A percentile compares a stretch with the other conserved stretches of the same genome.
Conservation (phyloP, 768 basidiomycete genomes). For the Calocera viscosa region DNA sequence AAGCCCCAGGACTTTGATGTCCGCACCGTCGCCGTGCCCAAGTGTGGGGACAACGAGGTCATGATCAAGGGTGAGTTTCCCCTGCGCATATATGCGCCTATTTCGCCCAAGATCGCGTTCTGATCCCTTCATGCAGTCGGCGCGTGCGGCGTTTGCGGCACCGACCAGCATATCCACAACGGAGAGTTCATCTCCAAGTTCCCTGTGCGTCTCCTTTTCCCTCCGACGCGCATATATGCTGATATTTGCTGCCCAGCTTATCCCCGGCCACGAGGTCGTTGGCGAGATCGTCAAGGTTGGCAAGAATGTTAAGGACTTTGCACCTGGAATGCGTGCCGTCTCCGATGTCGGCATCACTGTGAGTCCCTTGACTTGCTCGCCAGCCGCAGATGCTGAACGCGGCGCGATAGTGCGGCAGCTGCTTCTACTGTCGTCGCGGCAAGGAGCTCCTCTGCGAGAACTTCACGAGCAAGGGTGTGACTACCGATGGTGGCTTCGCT, state of each 20-base stretch:
- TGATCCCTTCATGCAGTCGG: conserved; percentile 16
- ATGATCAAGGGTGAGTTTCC: conserved; percentile 50
- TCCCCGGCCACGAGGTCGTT: conserved; percentile 65
- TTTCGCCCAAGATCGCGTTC: conserved; percentile 11
- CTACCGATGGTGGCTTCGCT: conserved; percentile 73
- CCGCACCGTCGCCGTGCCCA: conserved; percentile 53
- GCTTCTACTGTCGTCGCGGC: conserved; percentile 83
- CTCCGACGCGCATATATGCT: conserved; percentile 15
- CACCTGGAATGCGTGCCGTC: conserved; percentile 67
- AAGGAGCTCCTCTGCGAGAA: conserved; percentile 71
- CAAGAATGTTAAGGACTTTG: conserved; percentile 65
- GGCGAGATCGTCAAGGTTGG: conserved; percentile 63
- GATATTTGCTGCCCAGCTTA: conserved; percentile 37
- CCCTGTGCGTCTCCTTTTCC: conserved; percentile 36
- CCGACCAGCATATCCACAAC: conserved; percentile 54
- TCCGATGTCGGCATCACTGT: conserved; percentile 68
- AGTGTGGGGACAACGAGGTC: conserved; percentile 54
- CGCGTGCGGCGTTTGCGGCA: conserved; percentile 43
- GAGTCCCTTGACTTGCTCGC: conserved; percentile 22
- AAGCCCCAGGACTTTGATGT: conserved; percentile 58
- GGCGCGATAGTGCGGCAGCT: conserved; percentile 53
- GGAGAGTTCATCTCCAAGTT: conserved; percentile 63
- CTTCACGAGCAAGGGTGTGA: conserved; percentile 70
- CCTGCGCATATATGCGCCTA: neutral
- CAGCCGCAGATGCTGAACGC: neutral